A percentile compares a stretch with the other conserved stretches of the same genome.
phyloP scores from a whole-genome alignment of 352 stramenopile species.

The Globisporangium paroecandrum region DNA sequence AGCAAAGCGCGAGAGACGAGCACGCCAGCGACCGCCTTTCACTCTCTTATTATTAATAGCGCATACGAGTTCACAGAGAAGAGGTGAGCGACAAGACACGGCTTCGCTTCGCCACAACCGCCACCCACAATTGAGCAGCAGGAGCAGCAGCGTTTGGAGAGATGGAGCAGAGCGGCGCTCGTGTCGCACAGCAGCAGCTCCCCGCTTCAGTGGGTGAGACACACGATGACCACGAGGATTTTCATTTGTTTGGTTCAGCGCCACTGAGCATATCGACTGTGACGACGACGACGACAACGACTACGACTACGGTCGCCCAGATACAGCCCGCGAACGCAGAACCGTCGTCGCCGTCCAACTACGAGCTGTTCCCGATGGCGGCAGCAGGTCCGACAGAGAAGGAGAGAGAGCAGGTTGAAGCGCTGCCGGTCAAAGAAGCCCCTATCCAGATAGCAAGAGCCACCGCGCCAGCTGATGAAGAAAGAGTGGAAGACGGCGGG shows the following conservation, averaged over 20 bases:
- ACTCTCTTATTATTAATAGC: not conserved
- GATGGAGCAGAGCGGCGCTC: slow-evolving; percentile 4
- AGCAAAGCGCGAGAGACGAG: slow-evolving; percentile 1
- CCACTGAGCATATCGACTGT: not conserved
- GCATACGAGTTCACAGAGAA: not conserved
- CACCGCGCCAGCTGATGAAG: slow-evolving; percentile 1
- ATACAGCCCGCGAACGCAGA: not conserved
- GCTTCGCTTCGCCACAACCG: not conserved
- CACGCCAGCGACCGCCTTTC: not conserved
- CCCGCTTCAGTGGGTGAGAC: not conserved
- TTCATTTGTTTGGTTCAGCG: slow-evolving; percentile 12
- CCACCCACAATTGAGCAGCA: not conserved
- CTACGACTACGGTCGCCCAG: not conserved
- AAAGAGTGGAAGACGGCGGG: slow-evolving; percentile 13
- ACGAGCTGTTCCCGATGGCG: slow-evolving; percentile 41
- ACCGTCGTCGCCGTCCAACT: slow-evolving; percentile 25
- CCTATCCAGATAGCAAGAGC: slow-evolving; percentile 8
- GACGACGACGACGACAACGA: not conserved
- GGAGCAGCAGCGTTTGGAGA: not conserved
- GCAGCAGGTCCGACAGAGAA: not conserved
- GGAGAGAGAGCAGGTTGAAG: slow-evolving; percentile 2
- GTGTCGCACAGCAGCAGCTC: slow-evolving; percentile 9
- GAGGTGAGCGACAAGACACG: not conserved
- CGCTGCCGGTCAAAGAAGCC: slow-evolving; percentile 1
- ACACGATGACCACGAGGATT: slow-evolving; percentile 10